Conservation (phyloP, 2,329 filamentous ascomycete species). For the Sarocladium brachiariae region DNA sequence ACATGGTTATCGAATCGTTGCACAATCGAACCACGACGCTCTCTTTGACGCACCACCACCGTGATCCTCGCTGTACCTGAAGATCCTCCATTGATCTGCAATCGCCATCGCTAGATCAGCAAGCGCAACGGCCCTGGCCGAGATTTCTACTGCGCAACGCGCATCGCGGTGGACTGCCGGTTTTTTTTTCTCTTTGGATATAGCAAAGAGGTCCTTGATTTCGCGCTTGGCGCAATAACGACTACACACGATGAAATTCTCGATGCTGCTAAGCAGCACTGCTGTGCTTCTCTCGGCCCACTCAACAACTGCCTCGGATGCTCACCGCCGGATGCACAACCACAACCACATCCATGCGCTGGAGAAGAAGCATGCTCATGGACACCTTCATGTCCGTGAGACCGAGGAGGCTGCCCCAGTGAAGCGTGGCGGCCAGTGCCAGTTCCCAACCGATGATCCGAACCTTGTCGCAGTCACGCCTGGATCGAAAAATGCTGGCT, state of each 20-base stretch:
- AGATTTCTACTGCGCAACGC: constrained; percentile 1
- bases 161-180: constrained; percentile 4
- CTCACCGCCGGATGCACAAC: constrained; percentile 27
- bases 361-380: constrained; percentile 27
- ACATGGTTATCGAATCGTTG: neutral
- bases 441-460: constrained; percentile 54
- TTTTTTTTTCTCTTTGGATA: neutral
- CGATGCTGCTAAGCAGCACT: constrained; percentile 40
- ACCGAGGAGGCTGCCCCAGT: constrained; percentile 22
- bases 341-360: constrained; percentile 29
- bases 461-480: constrained; percentile 65
- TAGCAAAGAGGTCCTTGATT: neutral
- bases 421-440: constrained; percentile 51
- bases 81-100: neutral
- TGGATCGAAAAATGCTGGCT: constrained; percentile 58
- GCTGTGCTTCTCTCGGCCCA: constrained; percentile 39
- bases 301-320: constrained; percentile 21
- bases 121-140: neutral
- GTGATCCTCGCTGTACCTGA: neutral
- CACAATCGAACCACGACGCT: neutral
- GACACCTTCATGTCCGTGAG: constrained; percentile 22
- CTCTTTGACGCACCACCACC: neutral
- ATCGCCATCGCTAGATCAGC: neutral
- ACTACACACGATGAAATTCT: constrained; percentile 45
- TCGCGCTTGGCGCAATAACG: constrained; percentile 6